Evolutionary conservation across 352 stramenopile genomes (phyloP).

Genomic region (Phytophthora tentaculata): DNA sequence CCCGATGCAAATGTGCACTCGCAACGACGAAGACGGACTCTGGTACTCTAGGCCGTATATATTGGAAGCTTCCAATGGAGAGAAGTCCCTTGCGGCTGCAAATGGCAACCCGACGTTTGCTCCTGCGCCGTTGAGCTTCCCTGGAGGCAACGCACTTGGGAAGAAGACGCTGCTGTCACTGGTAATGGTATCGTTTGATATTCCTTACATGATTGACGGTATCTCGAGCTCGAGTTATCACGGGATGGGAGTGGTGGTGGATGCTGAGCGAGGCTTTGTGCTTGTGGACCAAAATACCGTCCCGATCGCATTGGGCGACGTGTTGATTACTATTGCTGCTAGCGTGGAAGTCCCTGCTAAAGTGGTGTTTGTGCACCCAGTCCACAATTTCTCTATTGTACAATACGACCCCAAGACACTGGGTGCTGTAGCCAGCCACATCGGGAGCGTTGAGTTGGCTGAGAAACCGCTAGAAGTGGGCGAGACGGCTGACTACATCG

Average conservation of each 20-base stretch:
- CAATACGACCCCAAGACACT: slow-evolving; percentile 87
- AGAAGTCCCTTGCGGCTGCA: slow-evolving; percentile 33
- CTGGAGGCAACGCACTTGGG: slow-evolving; percentile 63
- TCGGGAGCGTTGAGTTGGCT: slow-evolving; percentile 66
- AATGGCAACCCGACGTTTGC: slow-evolving; percentile 62
- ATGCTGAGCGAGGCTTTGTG: slow-evolving; percentile 85
- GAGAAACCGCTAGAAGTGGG: slow-evolving; percentile 75
- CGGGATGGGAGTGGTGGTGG: slow-evolving; percentile 90
- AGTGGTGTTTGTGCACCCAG: slow-evolving; percentile 92
- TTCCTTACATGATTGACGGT: slow-evolving; percentile 92
- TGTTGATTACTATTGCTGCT: slow-evolving; percentile 89
- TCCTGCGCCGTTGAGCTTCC: slow-evolving; percentile 70
- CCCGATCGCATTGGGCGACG: slow-evolving; percentile 85
- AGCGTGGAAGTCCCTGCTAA: slow-evolving; percentile 88
- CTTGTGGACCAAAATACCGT: slow-evolving; percentile 94
- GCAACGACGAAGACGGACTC: slow-evolving; percentile 74
- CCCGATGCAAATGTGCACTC: slow-evolving; percentile 78
- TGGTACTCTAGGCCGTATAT: slow-evolving; percentile 63
- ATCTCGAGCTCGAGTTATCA: slow-evolving; percentile 91
- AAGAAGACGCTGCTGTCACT: slow-evolving; percentile 83
- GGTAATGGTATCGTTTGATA: slow-evolving; percentile 93
- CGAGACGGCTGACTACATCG: slow-evolving; percentile 83
- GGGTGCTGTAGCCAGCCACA: slow-evolving; percentile 61
- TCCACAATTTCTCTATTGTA: slow-evolving; percentile 92
- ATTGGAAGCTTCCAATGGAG: slow-evolving; percentile 14